Percentiles rank a stretch among this genome's conserved stretches.
These are phyloP conservation scores for Lepiota venenata DNA, from an alignment of 768 basidiomycete species.

Conservation along the genomic window DNA sequence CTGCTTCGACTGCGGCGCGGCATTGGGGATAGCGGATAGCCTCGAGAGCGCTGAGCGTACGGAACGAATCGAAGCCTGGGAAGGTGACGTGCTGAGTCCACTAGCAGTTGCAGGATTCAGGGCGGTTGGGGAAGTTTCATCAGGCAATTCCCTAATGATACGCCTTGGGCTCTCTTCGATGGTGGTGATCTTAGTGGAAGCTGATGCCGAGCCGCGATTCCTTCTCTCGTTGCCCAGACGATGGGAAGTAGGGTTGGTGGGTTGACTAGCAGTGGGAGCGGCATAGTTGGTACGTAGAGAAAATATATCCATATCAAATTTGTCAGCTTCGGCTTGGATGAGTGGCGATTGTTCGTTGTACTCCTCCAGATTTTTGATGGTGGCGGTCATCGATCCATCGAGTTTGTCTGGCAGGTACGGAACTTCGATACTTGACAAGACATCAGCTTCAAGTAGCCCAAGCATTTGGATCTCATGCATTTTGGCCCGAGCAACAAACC, in stretches of 20 bases:
- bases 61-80: slow-evolving; percentile 64
- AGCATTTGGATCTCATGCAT: slow-evolving; percentile 98
- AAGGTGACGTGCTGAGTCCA: slow-evolving; percentile 56
- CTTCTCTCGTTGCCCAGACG: slow-evolving; percentile 42
- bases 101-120: slow-evolving; percentile 22
- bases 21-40: slow-evolving; percentile 13
- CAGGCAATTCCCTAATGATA: slow-evolving; percentile 48
- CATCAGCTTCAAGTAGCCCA: slow-evolving; percentile 87
- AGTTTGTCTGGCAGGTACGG: slow-evolving; percentile 61
- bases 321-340: slow-evolving; percentile 59
- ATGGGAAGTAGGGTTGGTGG: slow-evolving; percentile 34
- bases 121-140: slow-evolving; percentile 31
- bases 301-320: slow-evolving; percentile 74
- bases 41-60: slow-evolving; percentile 41
- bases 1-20: slow-evolving; percentile 27
- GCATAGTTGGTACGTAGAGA: slow-evolving; percentile 37
- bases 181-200: slow-evolving; percentile 44
- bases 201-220: slow-evolving; percentile 46
- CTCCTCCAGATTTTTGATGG: slow-evolving; percentile 18
- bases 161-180: slow-evolving; percentile 71
- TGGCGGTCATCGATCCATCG: slow-evolving; percentile 29
- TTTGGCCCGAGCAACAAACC: slow-evolving; percentile 92
- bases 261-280: slow-evolving; percentile 20
- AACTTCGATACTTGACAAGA: slow-evolving; percentile 84
- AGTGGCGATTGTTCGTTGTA: slow-evolving; percentile 31